These are phyloP conservation scores for Cyberlindnera mrakii DNA, from an alignment of 805 yeast species.

Conservation along the genomic window DNA sequence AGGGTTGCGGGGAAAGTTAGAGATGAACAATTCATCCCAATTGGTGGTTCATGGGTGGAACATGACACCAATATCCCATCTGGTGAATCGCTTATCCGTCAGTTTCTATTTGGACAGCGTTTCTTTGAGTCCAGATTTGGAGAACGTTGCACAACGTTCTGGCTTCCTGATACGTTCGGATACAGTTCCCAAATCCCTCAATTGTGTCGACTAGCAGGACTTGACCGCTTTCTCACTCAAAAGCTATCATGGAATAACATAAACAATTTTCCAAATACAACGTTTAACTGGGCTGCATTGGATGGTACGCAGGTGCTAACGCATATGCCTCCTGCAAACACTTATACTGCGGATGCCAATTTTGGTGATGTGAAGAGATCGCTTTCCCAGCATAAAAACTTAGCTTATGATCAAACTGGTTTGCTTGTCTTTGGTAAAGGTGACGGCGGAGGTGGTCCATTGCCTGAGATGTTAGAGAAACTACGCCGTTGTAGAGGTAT, in stretches of 20 bases:
- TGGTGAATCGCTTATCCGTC: constrained; percentile 88
- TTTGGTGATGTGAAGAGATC: constrained; percentile 89
- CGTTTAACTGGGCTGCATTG: constrained; percentile 93
- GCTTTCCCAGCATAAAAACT: constrained; percentile 73
- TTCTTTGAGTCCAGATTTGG: constrained; percentile 81
- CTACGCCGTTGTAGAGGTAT: constrained; percentile 87
- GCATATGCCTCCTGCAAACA: constrained; percentile 97
- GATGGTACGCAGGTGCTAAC: constrained; percentile 91
- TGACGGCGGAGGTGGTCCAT: constrained; percentile 99
- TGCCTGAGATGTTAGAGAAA: constrained; percentile 88
- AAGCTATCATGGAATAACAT: constrained; percentile 96
- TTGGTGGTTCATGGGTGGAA: constrained; percentile 99
- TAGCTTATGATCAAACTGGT: constrained; percentile 75
- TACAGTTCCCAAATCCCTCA: constrained; percentile 95
- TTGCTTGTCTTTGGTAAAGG: constrained; percentile 86
- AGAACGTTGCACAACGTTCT: constrained; percentile 63
- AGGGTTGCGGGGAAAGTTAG: constrained; percentile 55
- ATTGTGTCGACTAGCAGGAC: constrained; percentile 79
- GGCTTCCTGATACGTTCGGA: constrained; percentile 98
- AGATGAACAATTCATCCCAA: constrained; percentile 74
- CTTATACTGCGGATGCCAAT: constrained; percentile 89
- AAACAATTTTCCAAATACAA: constrained; percentile 80
- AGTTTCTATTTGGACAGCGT: constrained; percentile 84
- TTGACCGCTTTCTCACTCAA: constrained; percentile 83
- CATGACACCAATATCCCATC: constrained; percentile 94